These are phyloP conservation scores for Penicillium vulpinum DNA, from an alignment of 2,329 filamentous ascomycete genomes.

Conservation along the genomic window DNA sequence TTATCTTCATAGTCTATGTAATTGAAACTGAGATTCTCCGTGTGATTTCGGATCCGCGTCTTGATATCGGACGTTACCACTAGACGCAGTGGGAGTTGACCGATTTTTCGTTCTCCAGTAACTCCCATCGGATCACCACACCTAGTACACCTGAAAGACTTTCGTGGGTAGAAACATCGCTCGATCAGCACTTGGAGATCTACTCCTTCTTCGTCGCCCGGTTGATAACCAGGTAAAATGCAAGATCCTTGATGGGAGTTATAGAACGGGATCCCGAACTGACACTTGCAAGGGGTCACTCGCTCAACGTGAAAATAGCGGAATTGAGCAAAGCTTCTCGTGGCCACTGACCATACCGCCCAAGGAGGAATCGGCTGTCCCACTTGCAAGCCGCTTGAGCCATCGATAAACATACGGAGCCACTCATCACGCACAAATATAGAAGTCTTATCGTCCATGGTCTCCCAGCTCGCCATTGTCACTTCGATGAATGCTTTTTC, in stretches of 20 bases:
- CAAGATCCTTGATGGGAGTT: constrained; percentile 11
- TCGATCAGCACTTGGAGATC: constrained; percentile 20
- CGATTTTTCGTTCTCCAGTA: constrained; percentile 14
- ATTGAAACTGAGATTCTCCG: constrained; percentile 25
- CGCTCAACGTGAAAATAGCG: constrained; percentile 17
- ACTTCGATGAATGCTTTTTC: constrained; percentile 31
- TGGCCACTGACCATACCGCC: constrained; percentile 27
- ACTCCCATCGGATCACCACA: constrained; percentile 11
- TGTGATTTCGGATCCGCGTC: constrained; percentile 24
- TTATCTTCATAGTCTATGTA: constrained; percentile 23
- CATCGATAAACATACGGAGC: constrained; percentile 11
- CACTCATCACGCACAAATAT: constrained; percentile 21
- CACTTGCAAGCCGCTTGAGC: constrained; percentile 8
- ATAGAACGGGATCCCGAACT: not conserved
- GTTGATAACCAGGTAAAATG: constrained; percentile 12
- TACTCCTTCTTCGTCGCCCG: constrained; percentile 18
- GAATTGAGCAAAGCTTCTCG: constrained; percentile 32
- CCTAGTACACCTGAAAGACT: not conserved
- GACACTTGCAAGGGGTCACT: constrained; percentile 10
- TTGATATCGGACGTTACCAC: constrained; percentile 22
- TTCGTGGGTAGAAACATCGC: constrained; percentile 16
- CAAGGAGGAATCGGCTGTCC: constrained; percentile 14
- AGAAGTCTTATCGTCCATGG: constrained; percentile 14
- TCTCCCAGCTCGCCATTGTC: constrained; percentile 34
- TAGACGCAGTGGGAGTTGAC: constrained; percentile 33